Evolutionary conservation across 2,329 filamentous ascomycete genomes (phyloP).

Genomic region (Botryotinia narcissicola): DNA sequence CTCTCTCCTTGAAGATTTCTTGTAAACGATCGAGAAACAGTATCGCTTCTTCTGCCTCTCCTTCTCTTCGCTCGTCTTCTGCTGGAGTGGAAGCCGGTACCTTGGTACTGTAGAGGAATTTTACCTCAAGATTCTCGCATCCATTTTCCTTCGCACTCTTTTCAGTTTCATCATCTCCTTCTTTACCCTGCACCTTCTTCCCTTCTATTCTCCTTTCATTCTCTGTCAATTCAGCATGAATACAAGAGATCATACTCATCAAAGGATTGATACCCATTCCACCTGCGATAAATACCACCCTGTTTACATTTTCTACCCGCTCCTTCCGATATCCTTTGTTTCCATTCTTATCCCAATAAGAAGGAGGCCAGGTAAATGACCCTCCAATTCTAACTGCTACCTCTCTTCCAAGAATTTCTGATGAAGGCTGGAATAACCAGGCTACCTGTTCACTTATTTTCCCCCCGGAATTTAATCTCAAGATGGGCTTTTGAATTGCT

Average conservation of each 20-base stretch:
- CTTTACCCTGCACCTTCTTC: background rate
- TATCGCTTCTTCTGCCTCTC: background rate
- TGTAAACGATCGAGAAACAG: background rate
- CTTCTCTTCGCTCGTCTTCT: background rate
- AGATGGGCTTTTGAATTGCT: background rate
- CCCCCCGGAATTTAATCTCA: background rate
- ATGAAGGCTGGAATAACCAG: background rate
- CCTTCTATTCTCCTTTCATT: background rate
- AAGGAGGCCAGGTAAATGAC: background rate
- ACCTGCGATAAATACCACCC: background rate
- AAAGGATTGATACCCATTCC: constrained; percentile 5
- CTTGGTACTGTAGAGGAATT: background rate
- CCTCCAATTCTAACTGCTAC: background rate
- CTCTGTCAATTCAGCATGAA: background rate
- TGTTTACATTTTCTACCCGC: background rate
- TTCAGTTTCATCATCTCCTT: background rate
- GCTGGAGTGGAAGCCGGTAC: background rate
- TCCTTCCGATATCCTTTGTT: background rate
- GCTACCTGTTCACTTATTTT: background rate
- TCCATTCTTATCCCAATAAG: background rate
- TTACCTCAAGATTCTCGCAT: background rate
- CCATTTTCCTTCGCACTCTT: too few species aligned
- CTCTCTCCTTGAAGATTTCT: background rate
- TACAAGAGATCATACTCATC: background rate
- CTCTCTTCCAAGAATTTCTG: background rate